These are phyloP conservation scores for Serendipita vermifera DNA, from an alignment of 768 basidiomycete species.

Conservation along the genomic window DNA sequence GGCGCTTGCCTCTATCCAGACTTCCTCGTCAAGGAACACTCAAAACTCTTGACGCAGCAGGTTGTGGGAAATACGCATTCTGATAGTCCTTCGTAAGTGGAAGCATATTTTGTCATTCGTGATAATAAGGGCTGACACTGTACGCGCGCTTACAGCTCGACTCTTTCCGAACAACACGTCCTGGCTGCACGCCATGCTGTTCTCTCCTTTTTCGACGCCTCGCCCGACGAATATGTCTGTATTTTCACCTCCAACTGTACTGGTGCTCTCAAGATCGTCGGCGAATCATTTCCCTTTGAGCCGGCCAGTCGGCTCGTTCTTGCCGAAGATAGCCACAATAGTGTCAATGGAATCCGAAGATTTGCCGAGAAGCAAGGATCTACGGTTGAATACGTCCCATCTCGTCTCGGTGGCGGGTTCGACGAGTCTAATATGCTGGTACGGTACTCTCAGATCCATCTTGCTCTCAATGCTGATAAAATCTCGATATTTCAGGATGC, in stretches of 20 bases:
- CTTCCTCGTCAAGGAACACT: conserved; percentile 56
- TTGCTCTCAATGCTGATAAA: too few species aligned
- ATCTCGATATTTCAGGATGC: too few species aligned
- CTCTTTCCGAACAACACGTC: conserved; percentile 50
- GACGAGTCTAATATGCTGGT: conserved; percentile 49
- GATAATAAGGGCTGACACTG: too few species aligned
- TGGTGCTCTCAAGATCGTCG: conserved; percentile 66
- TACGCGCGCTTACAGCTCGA: conserved; percentile 39
- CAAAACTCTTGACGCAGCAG: conserved; percentile 49
- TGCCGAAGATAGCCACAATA: conserved; percentile 70
- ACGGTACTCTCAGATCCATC: too few species aligned
- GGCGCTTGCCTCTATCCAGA: conserved; percentile 72
- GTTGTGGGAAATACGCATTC: conserved; percentile 80
- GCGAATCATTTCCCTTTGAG: conserved; percentile 64
- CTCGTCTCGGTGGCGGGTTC: conserved; percentile 52
- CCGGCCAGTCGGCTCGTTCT: conserved; percentile 50
- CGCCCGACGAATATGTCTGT: conserved; percentile 56
- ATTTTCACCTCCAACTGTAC: conserved; percentile 74
- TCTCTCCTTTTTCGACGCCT: conserved; percentile 66
- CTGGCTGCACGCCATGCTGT: conserved; percentile 60
- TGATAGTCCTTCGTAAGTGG: conserved; percentile 57
- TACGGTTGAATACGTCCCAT: conserved; percentile 48
- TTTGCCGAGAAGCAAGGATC: conserved; percentile 48
- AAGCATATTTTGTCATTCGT: too few species aligned
- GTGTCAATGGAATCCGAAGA: conserved; percentile 68